These are phyloP conservation scores for Pythium dissotocum DNA, from an alignment of 352 stramenopile species.

Conservation along the genomic window DNA sequence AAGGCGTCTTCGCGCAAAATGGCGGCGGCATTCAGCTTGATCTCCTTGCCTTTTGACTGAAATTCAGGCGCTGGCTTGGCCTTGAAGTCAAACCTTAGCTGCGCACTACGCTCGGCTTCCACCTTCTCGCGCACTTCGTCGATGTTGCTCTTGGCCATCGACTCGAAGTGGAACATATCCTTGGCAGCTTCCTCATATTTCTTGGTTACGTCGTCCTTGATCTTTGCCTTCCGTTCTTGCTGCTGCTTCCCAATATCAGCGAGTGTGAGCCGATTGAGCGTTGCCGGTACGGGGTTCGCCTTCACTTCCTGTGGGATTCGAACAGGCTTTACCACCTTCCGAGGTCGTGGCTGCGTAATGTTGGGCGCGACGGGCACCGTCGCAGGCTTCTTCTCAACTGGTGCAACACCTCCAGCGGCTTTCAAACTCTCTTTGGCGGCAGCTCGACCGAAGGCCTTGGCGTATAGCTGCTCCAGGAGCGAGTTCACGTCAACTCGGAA, in stretches of 20 bases:
- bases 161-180: constrained; percentile 77
- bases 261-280: constrained; percentile 67
- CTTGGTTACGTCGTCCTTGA: constrained; percentile 56
- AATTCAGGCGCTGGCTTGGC: constrained; percentile 63
- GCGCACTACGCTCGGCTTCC: constrained; percentile 56
- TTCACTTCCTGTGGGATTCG: constrained; percentile 80
- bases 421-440: constrained; percentile 46
- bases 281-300: constrained; percentile 62
- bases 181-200: constrained; percentile 75
- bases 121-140: constrained; percentile 65
- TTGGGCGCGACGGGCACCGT: constrained; percentile 84
- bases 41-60: constrained; percentile 36
- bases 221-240: constrained; percentile 48
- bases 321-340: constrained; percentile 67
- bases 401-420: constrained; percentile 36
- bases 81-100: constrained; percentile 77
- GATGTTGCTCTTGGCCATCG: constrained; percentile 75
- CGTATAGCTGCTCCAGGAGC: constrained; percentile 56
- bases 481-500: constrained; percentile 38
- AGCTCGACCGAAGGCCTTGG: constrained; percentile 64
- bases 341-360: constrained; percentile 81
- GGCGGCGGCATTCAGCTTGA: constrained; percentile 89
- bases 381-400: constrained; percentile 44
- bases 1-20: constrained; percentile 92
- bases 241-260: constrained; percentile 63